Percentiles rank a stretch among this genome's conserved stretches.
These are phyloP conservation scores for Cairneyella variabilis DNA, from an alignment of 495 filamentous ascomycete species.

Conservation along the genomic window DNA sequence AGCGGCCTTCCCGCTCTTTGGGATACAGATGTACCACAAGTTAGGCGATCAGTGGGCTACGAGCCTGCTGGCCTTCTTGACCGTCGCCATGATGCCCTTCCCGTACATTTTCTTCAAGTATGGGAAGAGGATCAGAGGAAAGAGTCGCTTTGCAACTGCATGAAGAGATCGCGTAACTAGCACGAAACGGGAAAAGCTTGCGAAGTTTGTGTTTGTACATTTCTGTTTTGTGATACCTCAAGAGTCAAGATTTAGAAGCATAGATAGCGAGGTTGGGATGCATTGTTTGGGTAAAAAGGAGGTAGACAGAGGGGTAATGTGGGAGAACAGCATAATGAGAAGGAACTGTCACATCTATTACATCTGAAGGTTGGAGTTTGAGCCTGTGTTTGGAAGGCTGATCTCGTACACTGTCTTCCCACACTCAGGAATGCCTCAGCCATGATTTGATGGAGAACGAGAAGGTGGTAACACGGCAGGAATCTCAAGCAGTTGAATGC, in stretches of 20 bases:
- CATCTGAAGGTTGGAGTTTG: too few species aligned
- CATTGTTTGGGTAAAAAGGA: background rate
- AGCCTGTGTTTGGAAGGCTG: too few species aligned
- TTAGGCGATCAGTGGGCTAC: conserved; percentile 51
- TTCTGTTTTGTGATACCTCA: background rate
- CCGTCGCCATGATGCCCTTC: conserved; percentile 43
- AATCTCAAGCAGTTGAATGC: background rate
- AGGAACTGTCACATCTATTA: background rate
- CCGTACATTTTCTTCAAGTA: conserved; percentile 38
- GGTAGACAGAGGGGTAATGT: background rate
- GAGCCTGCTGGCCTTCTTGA: conserved; percentile 42
- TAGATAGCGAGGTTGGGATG: conserved; percentile 15
- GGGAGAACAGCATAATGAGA: background rate
- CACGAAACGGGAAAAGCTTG: too few species aligned
- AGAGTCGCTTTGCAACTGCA: conserved; percentile 40
- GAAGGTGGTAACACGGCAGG: conserved; percentile 14
- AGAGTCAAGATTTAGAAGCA: conserved; percentile 8
- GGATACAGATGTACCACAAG: conserved; percentile 47
- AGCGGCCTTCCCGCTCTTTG: conserved; percentile 46
- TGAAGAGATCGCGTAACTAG: background rate
- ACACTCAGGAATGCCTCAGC: too few species aligned
- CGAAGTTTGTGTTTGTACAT: too few species aligned
- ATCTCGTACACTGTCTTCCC: too few species aligned
- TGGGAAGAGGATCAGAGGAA: conserved; percentile 46
- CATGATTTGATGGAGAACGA: too few species aligned